Evolutionary conservation across 257 asterid genomes (phyloP).

Genomic region (Ajuga chamaepitys): DNA sequence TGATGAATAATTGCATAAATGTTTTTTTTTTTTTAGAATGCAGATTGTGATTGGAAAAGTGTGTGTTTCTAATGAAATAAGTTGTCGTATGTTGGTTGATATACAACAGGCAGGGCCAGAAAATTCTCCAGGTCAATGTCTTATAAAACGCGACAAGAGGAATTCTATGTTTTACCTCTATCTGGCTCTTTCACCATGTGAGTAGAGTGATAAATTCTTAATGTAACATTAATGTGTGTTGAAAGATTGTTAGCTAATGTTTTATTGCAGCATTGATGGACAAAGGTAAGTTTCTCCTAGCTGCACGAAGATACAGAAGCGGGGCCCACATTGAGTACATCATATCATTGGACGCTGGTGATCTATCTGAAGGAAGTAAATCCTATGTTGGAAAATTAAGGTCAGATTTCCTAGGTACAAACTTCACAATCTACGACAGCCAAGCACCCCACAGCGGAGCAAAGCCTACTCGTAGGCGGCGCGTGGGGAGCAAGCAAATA

Average conservation of each 20-base stretch:
- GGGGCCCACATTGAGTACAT: conserved; percentile 78
- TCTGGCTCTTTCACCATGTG: conserved; percentile 79
- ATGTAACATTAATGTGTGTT: too few relatives aligned
- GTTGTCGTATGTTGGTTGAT: not conserved
- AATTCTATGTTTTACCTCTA: conserved; percentile 63
- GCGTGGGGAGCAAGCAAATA: too few relatives aligned
- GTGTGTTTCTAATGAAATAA: too few relatives aligned
- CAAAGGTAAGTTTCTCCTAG: conserved; percentile 86
- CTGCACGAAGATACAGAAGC: conserved; percentile 70
- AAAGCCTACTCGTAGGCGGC: too few relatives aligned
- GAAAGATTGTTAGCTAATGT: too few relatives aligned
- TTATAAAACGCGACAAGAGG: conserved; percentile 93
- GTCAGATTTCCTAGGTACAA: too few relatives aligned
- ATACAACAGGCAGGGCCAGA: conserved; percentile 82
- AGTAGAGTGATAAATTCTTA: too few relatives aligned
- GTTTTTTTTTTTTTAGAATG: too few relatives aligned
- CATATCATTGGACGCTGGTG: conserved; percentile 71
- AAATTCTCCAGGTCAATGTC: conserved; percentile 68
- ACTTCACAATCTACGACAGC: too few relatives aligned
- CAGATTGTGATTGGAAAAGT: too few relatives aligned
- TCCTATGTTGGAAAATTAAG: conserved; percentile 90
- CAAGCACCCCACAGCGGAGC: too few relatives aligned
- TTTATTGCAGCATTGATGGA: conserved; percentile 69
- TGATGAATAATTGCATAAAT: too few relatives aligned
- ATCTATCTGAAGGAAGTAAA: conserved; percentile 82